Evolutionary conservation across 352 stramenopile species (phyloP), one percentile per base, ranked within the genome.

Genomic region (Pythium guiyangense): DNA sequence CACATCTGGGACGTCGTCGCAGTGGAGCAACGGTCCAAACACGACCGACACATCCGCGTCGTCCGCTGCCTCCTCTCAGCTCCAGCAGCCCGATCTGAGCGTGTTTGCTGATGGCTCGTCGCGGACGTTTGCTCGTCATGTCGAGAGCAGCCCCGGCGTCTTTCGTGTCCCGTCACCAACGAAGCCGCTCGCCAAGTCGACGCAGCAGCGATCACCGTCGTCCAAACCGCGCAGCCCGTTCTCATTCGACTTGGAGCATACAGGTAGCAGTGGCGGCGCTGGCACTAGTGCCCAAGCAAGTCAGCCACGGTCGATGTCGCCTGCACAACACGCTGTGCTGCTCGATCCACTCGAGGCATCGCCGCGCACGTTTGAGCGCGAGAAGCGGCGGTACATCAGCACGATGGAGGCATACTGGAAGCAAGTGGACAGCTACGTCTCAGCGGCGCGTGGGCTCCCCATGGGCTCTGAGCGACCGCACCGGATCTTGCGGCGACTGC

Each of bases 401-500:
- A 91, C 84, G 0, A 88, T 95, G 69, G 73, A 89, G n/a, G 78
- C 75, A 0, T 97, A 92, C 64, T 94, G 83, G 74, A 69, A 71
- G 9, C 74, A 91, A 20, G 86, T 97, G n/a, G 81, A 91, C 18
- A 37, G 61, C 44, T 90, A 90, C 49, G 54, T 90, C 12, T 57
- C 59, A 0, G 43, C 59, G 8, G 80, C 83, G 4, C 73, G 77
- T 44, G 68, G 62, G 3, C 67, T 88, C 2, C 81, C 84, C 0
- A 92, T 96, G 67, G 72, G 77, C 11, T 60, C 70, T 0, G 84
- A 88, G 31, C 63, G 71, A 10, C 79, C 79, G 15, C 79, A 78
- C 22, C 66, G 77, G 4, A 92, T 93, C 45, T 69, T 92, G 20
- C 49, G 76, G 26, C 69, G 80, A 0, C 59, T 94, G 22, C 79